Conservation (phyloP, 1,139 yeast genomes). For the Lodderomyces elongisporus region DNA sequence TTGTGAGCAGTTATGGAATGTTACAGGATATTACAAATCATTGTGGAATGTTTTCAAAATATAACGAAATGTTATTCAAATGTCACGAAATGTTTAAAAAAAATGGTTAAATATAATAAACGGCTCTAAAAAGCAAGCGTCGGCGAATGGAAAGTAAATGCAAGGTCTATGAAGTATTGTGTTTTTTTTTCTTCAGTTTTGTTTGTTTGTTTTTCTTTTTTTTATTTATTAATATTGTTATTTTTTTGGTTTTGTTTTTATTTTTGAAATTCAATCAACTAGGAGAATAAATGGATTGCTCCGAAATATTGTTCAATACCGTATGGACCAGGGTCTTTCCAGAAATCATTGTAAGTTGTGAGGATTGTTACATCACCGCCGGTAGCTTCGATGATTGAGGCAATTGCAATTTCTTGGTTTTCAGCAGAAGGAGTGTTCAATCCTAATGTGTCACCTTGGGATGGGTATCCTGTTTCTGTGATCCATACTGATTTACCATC, state of each 20-base stretch:
- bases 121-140: too few species aligned
- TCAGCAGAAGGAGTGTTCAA: constrained; percentile 61
- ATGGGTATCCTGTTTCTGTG: constrained; percentile 91
- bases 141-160: too few species aligned
- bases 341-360: constrained; percentile 71
- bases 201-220: not conserved
- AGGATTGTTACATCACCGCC: constrained; percentile 64
- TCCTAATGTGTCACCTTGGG: constrained; percentile 67
- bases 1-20: too few species aligned
- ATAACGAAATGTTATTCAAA: too few species aligned
- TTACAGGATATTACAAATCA: not conserved
- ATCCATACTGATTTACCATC: constrained; percentile 46
- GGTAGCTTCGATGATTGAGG: constrained; percentile 51
- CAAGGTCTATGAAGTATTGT: too few species aligned
- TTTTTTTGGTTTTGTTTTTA: not conserved
- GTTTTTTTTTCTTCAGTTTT: too few species aligned
- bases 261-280: constrained; percentile 3
- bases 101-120: too few species aligned
- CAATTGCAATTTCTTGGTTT: constrained; percentile 69
- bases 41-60: too few species aligned
- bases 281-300: constrained; percentile 41
- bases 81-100: too few species aligned
- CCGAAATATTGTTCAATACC: constrained; percentile 88
- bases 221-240: not conserved
- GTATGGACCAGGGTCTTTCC: constrained; percentile 85